These are phyloP conservation scores for Rubia tinctorum DNA, from an alignment of 305 asterid genomes.

Conservation along the genomic window DNA sequence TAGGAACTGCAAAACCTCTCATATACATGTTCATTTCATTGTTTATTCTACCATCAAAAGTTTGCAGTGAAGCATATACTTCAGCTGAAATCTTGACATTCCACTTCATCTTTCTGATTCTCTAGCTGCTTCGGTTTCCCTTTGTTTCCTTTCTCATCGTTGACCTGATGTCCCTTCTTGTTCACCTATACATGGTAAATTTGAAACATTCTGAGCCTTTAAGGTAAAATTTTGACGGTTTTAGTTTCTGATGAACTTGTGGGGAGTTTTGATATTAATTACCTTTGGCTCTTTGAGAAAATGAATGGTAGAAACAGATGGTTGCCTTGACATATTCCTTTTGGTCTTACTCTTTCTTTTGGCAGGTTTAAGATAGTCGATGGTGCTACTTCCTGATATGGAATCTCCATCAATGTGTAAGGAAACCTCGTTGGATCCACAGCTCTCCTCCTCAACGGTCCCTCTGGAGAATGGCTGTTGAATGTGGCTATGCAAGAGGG, in stretches of 20 bases:
- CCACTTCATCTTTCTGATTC: neutral
- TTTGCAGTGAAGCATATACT: neutral
- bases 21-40: neutral
- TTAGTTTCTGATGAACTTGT: neutral
- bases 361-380: constrained; percentile 4
- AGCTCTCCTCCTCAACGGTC: constrained; percentile 51
- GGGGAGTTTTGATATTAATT: neutral
- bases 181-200: neutral
- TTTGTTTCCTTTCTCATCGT: constrained; percentile 1
- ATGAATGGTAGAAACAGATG: neutral
- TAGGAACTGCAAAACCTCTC: neutral
- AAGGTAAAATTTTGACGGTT: neutral
- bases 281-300: constrained; percentile 13
- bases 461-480: constrained; percentile 11
- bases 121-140: constrained; percentile 4
- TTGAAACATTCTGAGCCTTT: neutral
- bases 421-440: constrained; percentile 56
- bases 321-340: constrained; percentile 4
- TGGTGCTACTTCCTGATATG: constrained; percentile 6
- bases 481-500: neutral
- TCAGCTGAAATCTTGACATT: neutral
- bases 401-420: constrained; percentile 23
- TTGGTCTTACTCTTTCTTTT: constrained; percentile 1
- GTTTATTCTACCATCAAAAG: neutral
- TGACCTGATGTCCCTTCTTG: constrained; percentile 5